Evolutionary conservation across 2,329 filamentous ascomycete species (phyloP).

Genomic region (Monilinia vaccinii-corymbosi): DNA sequence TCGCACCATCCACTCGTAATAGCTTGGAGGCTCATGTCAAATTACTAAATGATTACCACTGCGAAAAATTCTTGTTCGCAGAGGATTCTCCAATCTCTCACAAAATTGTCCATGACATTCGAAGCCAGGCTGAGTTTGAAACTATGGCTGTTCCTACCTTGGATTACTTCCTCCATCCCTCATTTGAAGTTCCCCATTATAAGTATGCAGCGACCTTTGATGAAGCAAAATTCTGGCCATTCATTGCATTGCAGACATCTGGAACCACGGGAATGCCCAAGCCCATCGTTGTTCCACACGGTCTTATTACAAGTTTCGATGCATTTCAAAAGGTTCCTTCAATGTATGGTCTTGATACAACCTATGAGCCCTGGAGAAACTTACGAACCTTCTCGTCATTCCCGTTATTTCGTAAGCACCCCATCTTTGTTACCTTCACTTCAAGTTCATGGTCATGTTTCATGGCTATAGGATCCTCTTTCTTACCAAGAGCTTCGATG

Average conservation of each 20-base stretch:
- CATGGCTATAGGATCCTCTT: background rate
- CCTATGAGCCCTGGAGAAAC: background rate
- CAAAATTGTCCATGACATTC: background rate
- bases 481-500: background rate
- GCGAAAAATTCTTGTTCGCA: background rate
- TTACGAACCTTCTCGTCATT: background rate
- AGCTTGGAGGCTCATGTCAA: background rate
- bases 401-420: constrained; percentile 5
- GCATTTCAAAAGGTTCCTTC: background rate
- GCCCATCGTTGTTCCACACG: constrained; percentile 8
- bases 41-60: background rate
- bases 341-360: background rate
- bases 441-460: background rate
- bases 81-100: background rate
- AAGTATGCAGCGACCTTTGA: constrained; percentile 18
- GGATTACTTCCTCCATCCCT: background rate
- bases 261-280: constrained; percentile 12
- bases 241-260: constrained; percentile 12
- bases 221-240: constrained; percentile 9
- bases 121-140: background rate
- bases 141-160: background rate
- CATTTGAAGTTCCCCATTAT: background rate
- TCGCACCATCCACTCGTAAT: background rate
- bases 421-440: too few species aligned
- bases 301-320: constrained; percentile 7